A percentile compares a stretch with the other conserved stretches of the same genome.
Conservation (phyloP, 805 yeast species). For the Wickerhamomyces sydowiorum region DNA sequence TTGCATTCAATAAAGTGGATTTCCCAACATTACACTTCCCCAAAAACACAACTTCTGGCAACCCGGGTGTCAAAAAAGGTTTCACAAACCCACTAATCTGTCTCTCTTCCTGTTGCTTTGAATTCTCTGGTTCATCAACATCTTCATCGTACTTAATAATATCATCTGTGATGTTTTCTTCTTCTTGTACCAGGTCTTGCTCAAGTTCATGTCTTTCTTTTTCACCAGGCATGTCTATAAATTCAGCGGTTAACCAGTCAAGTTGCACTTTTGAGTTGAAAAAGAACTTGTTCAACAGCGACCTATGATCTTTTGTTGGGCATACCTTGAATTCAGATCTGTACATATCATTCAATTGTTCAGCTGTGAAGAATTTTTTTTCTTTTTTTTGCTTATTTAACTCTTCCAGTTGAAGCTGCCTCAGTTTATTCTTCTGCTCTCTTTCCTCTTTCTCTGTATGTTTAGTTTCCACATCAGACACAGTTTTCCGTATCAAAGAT, state of each 20-base stretch:
- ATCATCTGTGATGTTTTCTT: constrained; percentile 8
- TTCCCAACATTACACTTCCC: constrained; percentile 89
- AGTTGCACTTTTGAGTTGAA: constrained; percentile 38
- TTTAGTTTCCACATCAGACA: no score
- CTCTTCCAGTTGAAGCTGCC: neutral
- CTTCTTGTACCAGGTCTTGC: constrained; percentile 3
- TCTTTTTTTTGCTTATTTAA: neutral
- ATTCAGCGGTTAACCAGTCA: constrained; percentile 57
- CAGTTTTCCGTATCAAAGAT: neutral
- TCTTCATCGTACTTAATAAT: constrained; percentile 3
- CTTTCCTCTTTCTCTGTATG: neutral
- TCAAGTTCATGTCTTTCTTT: constrained; percentile 23
- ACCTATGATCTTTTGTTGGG: constrained; percentile 17
- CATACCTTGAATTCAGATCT: constrained; percentile 6
- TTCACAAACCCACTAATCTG: constrained; percentile 2
- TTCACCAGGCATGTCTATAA: constrained; percentile 54
- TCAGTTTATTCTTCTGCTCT: neutral
- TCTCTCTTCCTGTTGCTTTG: constrained; percentile 6
- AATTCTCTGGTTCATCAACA: constrained; percentile 1
- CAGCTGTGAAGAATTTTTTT: neutral
- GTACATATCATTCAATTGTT: constrained; percentile 11
- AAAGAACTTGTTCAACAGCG: constrained; percentile 36
- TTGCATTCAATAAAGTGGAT: constrained; percentile 64
- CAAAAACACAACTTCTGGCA: constrained; percentile 72
- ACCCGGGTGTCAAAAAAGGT: constrained; percentile 12